Base-by-base conservation (phyloP, 31 red algal genomes). In the Pterothamnion heteromorphum region DNA sequence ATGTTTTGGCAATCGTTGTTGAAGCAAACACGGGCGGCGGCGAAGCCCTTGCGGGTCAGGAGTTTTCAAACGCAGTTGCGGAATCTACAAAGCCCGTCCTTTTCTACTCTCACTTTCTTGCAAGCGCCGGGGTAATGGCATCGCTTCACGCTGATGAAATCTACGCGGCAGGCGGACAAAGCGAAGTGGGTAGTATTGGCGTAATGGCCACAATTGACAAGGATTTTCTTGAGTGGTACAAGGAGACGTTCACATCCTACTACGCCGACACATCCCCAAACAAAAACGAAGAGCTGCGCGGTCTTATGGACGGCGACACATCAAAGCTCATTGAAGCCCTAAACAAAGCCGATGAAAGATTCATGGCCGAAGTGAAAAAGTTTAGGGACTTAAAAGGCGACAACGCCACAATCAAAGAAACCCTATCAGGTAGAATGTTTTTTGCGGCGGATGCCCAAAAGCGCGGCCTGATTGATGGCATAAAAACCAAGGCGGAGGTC, bases 21-120 rank as follows among this genome's bases (percentile, higher is more conserved):
- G 72, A 76, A 76, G 72, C 30, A 32, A 76, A 76, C 72, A 76
- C 72, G 26, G 72, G 72, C 72, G 72, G 72, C 72, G 72, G 72
- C 23, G 72, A 26, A 26, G 72, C 30, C 23, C 23, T 32, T 26
- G 72, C 72, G 23, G 72, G 26, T 26, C 26, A 76, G 72, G 30
- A 30, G 23, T 26, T 76, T 32, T 32, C 26, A 30, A 32, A 76
- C 30, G 72, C 72, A 26, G 72, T 76, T 26, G 30, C 23, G 72
- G 30, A 32, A 26, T 32, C 26, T 32, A 76, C 23, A 26, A 76
- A 76, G 72, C 72, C 72, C 26, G 72, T 76, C 26, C 26, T 76
- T 26, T 26, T 76, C 23, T 32, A 76, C 30, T 30, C 72, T 32
- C 72, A 76, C 72, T 76, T 76, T 32, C 23, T 76, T 26, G 72